These are phyloP conservation scores for Colletotrichum plurivorum DNA, from an alignment of 2,329 filamentous ascomycete genomes.

Conservation along the genomic window DNA sequence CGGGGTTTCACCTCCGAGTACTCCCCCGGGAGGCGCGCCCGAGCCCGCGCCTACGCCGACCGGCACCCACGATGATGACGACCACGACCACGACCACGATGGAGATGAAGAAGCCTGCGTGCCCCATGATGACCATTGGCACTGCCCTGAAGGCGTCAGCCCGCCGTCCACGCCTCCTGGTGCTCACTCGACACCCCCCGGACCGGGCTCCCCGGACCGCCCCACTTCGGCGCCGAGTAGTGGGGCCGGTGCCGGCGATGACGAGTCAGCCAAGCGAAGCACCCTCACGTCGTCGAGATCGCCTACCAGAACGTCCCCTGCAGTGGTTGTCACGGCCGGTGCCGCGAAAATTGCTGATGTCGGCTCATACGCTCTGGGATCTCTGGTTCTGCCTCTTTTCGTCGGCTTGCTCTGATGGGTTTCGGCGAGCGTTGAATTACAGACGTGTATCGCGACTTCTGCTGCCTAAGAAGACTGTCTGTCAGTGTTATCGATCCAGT, in stretches of 20 bases:
- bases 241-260: slow-evolving; percentile 13
- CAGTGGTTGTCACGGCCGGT: neutral
- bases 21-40: neutral
- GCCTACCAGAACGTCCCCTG: slow-evolving; percentile 2
- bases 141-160: slow-evolving; percentile 41
- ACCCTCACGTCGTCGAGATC: neutral
- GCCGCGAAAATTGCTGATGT: neutral
- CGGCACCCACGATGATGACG: slow-evolving; percentile 2
- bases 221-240: neutral
- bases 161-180: slow-evolving; percentile 13
- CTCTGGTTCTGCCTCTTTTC: neutral
- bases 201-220: too few relatives aligned
- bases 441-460: neutral
- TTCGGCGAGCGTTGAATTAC: neutral
- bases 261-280: neutral
- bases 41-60: neutral
- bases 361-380: neutral
- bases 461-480: too few relatives aligned
- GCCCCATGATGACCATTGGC: slow-evolving; percentile 28
- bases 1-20: slow-evolving; percentile 26
- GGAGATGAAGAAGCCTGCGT: slow-evolving; percentile 4
- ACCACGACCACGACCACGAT: neutral
- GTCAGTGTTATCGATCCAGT: too few relatives aligned
- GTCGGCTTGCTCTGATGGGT: neutral
- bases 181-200: neutral